A percentile compares a stretch with the other conserved stretches of the same genome.
Evolutionary conservation across 164 flowering plant genomes (phyloP).

Genomic region (Brasenia schreberi): DNA sequence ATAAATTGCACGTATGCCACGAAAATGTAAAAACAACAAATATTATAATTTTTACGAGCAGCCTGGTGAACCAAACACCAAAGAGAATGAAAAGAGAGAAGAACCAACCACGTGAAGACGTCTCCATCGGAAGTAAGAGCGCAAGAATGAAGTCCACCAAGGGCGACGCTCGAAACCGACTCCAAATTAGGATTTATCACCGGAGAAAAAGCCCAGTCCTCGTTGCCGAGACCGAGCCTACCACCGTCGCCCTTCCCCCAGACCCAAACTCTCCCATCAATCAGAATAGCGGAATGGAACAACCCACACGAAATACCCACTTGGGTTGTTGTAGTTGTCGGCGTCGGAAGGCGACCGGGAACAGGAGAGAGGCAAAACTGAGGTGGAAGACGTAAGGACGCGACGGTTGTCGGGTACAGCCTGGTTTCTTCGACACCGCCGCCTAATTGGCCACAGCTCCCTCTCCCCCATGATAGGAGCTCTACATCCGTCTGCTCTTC

Average conservation of each 20-base stretch:
- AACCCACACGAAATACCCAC: slow-evolving; percentile 76
- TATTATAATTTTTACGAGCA: too few species aligned
- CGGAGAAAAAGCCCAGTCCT: slow-evolving; percentile 49
- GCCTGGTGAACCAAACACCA: too few species aligned
- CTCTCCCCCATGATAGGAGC: slow-evolving; percentile 83
- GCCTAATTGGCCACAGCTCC: slow-evolving; percentile 87
- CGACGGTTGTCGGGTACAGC: slow-evolving; percentile 55
- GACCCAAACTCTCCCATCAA: slow-evolving; percentile 66
- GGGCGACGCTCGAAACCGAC: slow-evolving; percentile 35
- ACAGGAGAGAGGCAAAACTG: slow-evolving; percentile 34
- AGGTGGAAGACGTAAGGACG: slow-evolving; percentile 36
- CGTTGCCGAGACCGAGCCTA: slow-evolving; percentile 76
- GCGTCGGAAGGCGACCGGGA: slow-evolving; percentile 28
- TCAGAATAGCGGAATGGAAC: slow-evolving; percentile 61
- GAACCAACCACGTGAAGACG: too few species aligned
- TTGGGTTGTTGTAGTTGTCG: slow-evolving; percentile 10
- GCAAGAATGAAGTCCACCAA: slow-evolving; percentile 78
- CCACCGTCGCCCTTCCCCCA: slow-evolving; percentile 99
- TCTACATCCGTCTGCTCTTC: slow-evolving; percentile 10
- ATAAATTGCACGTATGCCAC: too few species aligned
- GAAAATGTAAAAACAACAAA: too few species aligned
- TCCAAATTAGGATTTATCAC: slow-evolving; percentile 48
- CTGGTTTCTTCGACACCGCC: slow-evolving; percentile 64
- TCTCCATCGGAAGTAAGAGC: slow-evolving; percentile 46
- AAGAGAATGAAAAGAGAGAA: too few species aligned